Evolutionary conservation across 306 rosid species (phyloP).

Genomic region (Castanea crenata): DNA sequence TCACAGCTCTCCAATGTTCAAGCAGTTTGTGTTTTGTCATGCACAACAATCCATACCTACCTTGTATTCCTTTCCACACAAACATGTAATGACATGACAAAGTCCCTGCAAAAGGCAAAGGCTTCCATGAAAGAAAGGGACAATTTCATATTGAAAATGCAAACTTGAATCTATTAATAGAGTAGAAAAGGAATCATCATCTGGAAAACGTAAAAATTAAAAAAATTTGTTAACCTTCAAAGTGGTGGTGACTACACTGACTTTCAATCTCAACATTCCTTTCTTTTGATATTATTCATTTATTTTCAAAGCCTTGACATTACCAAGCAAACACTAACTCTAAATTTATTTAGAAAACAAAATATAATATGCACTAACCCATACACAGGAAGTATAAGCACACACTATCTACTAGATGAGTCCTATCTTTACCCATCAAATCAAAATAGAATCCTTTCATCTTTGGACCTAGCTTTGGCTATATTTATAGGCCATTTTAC

Average conservation of each 20-base stretch:
- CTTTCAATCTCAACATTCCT: too few species aligned
- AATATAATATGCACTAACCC: too few species aligned
- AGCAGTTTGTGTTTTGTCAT: slow-evolving; percentile 22
- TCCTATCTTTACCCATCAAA: background rate
- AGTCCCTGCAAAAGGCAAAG: slow-evolving; percentile 54
- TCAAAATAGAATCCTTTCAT: background rate
- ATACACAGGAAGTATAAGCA: too few species aligned
- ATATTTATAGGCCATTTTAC: background rate
- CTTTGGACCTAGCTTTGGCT: background rate
- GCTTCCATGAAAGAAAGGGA: slow-evolving; percentile 21
- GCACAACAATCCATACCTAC: slow-evolving; percentile 39
- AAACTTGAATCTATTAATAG: slow-evolving; percentile 6
- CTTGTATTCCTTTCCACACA: slow-evolving; percentile 71
- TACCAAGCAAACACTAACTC: too few species aligned
- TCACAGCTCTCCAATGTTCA: background rate
- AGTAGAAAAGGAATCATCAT: background rate
- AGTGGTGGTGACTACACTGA: too few species aligned
- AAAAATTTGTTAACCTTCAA: too few species aligned
- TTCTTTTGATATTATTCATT: too few species aligned
- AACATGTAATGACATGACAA: slow-evolving; percentile 60
- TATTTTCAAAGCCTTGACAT: too few species aligned
- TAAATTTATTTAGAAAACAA: too few species aligned
- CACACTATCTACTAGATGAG: background rate
- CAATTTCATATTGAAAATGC: background rate
- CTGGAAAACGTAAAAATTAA: background rate